Base-by-base conservation (phyloP, 2,329 filamentous ascomycete genomes). In the Pseudonectria buxi region DNA sequence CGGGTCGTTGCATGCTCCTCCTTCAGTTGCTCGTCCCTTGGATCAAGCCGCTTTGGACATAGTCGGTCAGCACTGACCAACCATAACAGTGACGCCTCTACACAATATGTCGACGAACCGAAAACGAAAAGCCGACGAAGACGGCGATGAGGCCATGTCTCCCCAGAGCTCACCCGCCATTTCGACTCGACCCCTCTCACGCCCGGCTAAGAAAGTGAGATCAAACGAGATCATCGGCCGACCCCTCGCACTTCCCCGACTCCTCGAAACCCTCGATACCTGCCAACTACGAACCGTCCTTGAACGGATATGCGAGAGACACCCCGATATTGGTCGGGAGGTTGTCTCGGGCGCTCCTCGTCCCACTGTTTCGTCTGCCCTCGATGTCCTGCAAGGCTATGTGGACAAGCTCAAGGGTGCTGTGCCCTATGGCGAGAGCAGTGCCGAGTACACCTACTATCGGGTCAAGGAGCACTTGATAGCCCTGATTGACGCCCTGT, bases 361-460 rank as follows among this genome's bases (percentile, higher is more conserved):
- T n/a, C 92, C 92, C 0, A 87, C 85, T 25, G 85, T 92, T 35
- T 68, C 77, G 27, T 84, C 86, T 9, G 88, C 86, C 1, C 69
- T 96, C 15, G 74, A 82, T 29, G 86, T 96, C 7, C 69, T 98
- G 37, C 71, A 74, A 46, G 83, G 83, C 43, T 98, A 98, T 60
- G 83, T 94, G 57, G 72, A 79, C 10, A 76, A 76, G 37, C 72
- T 98, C 41, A 83, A 81, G 54, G 76, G 77, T 14, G 81, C 90
- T 2, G 87, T 94, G 50, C 92, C 92, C 1, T 86, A 94, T 51
- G 86, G 87, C 55, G 82, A 88, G 49, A 76, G 83, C 10, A 86
- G 80, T 39, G 87, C 88, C 28, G 90, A 96, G 59, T 96, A 96
- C 64, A 83, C 87, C 33, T 98, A 95, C 61, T 94, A 95, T 58